These are phyloP conservation scores for Corymbia calophylla DNA, from an alignment of 441 rosid genomes.

Conservation along the genomic window DNA sequence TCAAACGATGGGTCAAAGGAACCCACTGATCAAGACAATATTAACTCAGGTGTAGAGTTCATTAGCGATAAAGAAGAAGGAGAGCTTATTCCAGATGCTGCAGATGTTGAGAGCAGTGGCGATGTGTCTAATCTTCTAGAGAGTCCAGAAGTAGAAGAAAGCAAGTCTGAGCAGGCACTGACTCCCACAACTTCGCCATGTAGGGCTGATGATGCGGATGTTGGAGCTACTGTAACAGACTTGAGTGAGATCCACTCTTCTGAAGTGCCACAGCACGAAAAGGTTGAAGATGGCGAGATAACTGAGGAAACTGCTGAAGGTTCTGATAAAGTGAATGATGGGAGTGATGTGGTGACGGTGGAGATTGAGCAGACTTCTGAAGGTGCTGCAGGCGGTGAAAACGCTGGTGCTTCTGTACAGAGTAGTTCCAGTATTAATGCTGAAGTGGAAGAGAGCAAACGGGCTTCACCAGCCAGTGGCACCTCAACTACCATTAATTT, in stretches of 20 bases:
- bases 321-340: slow-evolving; percentile 49
- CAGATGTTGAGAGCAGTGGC: slow-evolving; percentile 51
- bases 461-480: slow-evolving; percentile 30
- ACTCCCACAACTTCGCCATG: slow-evolving; percentile 65
- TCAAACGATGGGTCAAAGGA: slow-evolving; percentile 44
- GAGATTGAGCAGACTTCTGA: slow-evolving; percentile 41
- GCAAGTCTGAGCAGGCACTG: slow-evolving; percentile 24
- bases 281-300: slow-evolving; percentile 60
- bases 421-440: slow-evolving; percentile 19
- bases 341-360: slow-evolving; percentile 24
- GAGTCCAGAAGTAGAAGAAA: slow-evolving; percentile 56
- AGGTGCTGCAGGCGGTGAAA: slow-evolving; percentile 10
- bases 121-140: slow-evolving; percentile 30
- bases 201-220: slow-evolving; percentile 43
- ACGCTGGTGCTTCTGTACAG: slow-evolving; percentile 7
- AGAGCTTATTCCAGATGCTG: slow-evolving; percentile 52
- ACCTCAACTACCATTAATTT: slow-evolving; percentile 46
- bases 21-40: slow-evolving; percentile 42
- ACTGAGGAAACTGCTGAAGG: slow-evolving; percentile 44
- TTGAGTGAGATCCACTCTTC: slow-evolving; percentile 32
- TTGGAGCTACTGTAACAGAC: slow-evolving; percentile 30
- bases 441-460: slow-evolving; percentile 49
- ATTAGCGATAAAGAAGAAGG: slow-evolving; percentile 91
- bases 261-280: slow-evolving; percentile 53
- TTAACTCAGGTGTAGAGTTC: slow-evolving; percentile 29